Conservation (phyloP, 306 rosid species). For the Ochetophila trinervis region DNA sequence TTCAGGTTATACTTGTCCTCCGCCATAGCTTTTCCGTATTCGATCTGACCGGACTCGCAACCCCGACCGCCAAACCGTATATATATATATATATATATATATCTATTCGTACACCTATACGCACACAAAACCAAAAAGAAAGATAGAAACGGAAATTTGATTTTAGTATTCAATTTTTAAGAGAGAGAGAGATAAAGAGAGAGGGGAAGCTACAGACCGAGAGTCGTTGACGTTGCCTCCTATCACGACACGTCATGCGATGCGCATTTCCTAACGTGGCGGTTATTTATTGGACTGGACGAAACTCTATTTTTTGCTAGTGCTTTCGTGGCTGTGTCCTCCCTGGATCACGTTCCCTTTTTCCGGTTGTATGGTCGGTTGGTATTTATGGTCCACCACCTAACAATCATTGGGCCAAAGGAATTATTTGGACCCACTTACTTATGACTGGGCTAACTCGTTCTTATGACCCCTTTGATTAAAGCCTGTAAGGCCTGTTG, state of each 20-base stretch:
- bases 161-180: too few relatives aligned
- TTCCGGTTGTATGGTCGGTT: background rate
- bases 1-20: slow-evolving; percentile 81
- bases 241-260: slow-evolving; percentile 36
- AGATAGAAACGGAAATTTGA: background rate
- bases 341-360: too few relatives aligned
- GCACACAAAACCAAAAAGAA: background rate
- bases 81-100: background rate
- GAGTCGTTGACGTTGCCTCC: slow-evolving; percentile 7
- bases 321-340: too few relatives aligned
- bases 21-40: slow-evolving; percentile 38
- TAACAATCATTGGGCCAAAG: too few relatives aligned
- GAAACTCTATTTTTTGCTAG: background rate
- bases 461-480: too few relatives aligned
- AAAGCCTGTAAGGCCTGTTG: too few relatives aligned
- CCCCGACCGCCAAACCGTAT: slow-evolving; percentile 2
- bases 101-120: background rate
- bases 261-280: slow-evolving; percentile 27
- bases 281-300: slow-evolving; percentile 4
- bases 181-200: background rate
- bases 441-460: too few relatives aligned
- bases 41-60: background rate
- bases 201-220: background rate
- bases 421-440: too few relatives aligned
- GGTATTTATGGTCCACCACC: background rate